Evolutionary conservation across 1,284 basidiomycete genomes (phyloP), one percentile per base, ranked within the genome.

Genomic region (Microbotryum saponariae): DNA sequence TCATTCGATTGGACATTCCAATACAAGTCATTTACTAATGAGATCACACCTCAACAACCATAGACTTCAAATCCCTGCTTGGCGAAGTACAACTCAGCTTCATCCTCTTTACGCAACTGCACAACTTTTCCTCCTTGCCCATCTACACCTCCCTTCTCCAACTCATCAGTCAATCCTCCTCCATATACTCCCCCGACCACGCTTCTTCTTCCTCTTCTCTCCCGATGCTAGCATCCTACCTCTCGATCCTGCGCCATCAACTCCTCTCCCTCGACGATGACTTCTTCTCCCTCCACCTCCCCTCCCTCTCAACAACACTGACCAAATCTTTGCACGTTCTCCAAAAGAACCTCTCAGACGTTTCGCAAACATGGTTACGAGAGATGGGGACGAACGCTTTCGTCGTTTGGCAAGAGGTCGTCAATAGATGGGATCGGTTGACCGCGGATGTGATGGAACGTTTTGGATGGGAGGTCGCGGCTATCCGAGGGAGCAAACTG

Each of bases 51-150:
- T 42, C 37, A 31, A 31, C 37, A 42, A 42, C 37, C 9, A 29
- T 67, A 78, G 77, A 77, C n/a, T 69, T 71, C 2, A 46, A 58
- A 1, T 69, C 69, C 23, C 67, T 79, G 2, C 67, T 79, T 3
- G 76, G 70, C 1, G 71, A 78, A 37, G 63, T 78, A 1, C 75
- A 78, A 59, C 73, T 79, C 20, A 65, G 77, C 2, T 79, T 79
- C 65, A 46, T 78, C 53, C 69, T 78, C 46, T 71, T 78, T 46
- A 67, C 76, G 10, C 70, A 78, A 54, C 66, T 78, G 2, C 77
- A 77, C 60, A 77, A 76, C 56, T 77, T 74, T 63, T 73, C 77
- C 14, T 63, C 74, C 21, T 67, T 79, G 18, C 61, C 71, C 14
- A 70, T 73, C 6, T 79, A 77, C 71, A 77, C 77, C 61, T 67